phyloP scores from a whole-genome alignment of 371 early-diverging fungal genomes.

The Syncephalis plumigaleata region DNA sequence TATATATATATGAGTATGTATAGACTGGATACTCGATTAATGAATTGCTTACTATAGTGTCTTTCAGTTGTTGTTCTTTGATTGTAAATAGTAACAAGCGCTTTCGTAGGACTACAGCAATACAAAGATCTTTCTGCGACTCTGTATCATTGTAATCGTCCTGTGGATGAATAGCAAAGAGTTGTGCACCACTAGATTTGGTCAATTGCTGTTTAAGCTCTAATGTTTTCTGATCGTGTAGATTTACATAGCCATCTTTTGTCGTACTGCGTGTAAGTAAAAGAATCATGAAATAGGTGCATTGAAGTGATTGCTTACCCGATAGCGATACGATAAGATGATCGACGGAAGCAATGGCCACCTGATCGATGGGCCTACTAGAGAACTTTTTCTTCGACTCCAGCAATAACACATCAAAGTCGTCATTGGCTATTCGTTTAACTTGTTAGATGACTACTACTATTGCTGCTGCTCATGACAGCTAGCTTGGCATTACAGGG shows the following conservation, averaged over 20 bases:
- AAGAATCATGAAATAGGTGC: not conserved
- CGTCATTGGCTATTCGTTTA: constrained; percentile 15
- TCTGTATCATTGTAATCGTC: constrained; percentile 35
- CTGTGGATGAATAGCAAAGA: constrained; percentile 54
- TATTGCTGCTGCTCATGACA: not conserved
- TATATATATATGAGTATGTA: not conserved
- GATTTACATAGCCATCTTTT: constrained; percentile 46
- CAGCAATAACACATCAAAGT: constrained; percentile 30
- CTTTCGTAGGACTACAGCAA: constrained; percentile 54
- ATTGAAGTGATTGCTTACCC: constrained; percentile 13
- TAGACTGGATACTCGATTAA: too few species aligned
- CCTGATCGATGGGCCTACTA: constrained; percentile 48
- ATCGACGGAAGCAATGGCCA: constrained; percentile 59
- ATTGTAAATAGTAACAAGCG: constrained; percentile 8
- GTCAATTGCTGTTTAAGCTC: constrained; percentile 41
- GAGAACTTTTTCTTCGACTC: constrained; percentile 56
- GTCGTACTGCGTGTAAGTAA: too few species aligned
- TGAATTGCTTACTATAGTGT: not conserved
- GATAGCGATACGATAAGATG: constrained; percentile 53
- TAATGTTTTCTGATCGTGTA: constrained; percentile 57
- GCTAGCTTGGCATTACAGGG: not conserved
- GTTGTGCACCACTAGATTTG: constrained; percentile 53
- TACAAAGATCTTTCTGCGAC: constrained; percentile 29
- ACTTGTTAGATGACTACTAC: not conserved
- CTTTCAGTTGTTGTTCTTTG: not conserved